Conservation (phyloP, 2,329 filamentous ascomycete genomes). For the Helotiales sp. region DNA sequence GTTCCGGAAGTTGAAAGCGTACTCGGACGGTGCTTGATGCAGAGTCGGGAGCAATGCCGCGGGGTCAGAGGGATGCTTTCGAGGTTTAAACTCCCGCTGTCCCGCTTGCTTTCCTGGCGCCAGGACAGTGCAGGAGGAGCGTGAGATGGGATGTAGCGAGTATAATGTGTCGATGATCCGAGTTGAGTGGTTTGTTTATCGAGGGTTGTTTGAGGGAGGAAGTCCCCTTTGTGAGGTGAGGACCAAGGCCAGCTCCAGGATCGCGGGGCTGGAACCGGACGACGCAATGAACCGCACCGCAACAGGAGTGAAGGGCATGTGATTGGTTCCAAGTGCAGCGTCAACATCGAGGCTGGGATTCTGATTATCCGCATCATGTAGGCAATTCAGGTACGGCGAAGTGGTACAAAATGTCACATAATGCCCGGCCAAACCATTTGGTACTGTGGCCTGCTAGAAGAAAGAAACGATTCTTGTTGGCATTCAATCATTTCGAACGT, state of each 20-base stretch:
- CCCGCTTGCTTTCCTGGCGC: conserved; percentile 29
- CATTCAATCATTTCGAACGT: neutral
- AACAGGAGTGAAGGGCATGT: neutral
- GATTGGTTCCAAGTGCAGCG: neutral
- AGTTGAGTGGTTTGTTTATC: neutral
- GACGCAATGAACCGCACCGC: neutral
- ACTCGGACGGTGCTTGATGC: conserved; percentile 8
- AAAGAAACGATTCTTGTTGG: neutral
- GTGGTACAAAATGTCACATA: neutral
- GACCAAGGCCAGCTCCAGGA: neutral
- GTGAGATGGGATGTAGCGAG: neutral
- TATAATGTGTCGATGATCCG: neutral
- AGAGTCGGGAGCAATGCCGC: conserved; percentile 15
- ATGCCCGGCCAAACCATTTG: neutral
- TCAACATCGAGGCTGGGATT: neutral
- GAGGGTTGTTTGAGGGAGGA: neutral
- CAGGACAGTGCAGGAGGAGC: conserved; percentile 24
- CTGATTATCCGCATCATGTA: neutral
- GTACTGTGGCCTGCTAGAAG: neutral
- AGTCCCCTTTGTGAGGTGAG: conserved; percentile 7
- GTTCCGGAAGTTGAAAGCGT: conserved; percentile 1
- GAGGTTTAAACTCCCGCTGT: conserved; percentile 5
- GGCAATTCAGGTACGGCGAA: conserved; percentile 4
- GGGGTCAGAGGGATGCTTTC: conserved; percentile 9
- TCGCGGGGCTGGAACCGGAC: neutral